A percentile compares a stretch with the other conserved stretches of the same genome.
Evolutionary conservation across 2,329 filamentous ascomycete genomes (phyloP).

Genomic region (Harringtonia lauricola): DNA sequence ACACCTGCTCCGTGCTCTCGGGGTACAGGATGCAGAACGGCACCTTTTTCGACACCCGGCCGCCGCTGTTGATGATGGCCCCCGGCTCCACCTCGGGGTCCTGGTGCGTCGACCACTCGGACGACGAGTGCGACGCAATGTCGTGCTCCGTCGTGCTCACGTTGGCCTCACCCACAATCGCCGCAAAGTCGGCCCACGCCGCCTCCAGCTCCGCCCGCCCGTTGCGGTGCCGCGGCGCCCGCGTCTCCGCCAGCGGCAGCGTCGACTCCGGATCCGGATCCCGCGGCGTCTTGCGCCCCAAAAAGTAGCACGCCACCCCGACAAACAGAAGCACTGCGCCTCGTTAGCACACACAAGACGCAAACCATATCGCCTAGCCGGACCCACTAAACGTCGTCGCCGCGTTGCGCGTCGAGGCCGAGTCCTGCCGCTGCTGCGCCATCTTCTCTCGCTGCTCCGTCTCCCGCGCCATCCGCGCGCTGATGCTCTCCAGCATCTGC

Average conservation of each 20-base stretch:
- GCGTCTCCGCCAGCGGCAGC: conserved; percentile 40
- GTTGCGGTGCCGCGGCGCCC: conserved; percentile 43
- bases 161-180: conserved; percentile 51
- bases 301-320: conserved; percentile 42
- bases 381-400: conserved; percentile 35
- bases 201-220: conserved; percentile 55
- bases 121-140: conserved; percentile 44
- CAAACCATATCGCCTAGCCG: background rate
- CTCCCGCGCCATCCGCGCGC: conserved; percentile 36
- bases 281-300: conserved; percentile 44
- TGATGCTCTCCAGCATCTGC: conserved; percentile 43
- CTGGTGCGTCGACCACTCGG: conserved; percentile 52
- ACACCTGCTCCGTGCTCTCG: conserved; percentile 67
- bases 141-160: conserved; percentile 49
- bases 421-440: conserved; percentile 26
- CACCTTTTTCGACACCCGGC: conserved; percentile 26
- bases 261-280: conserved; percentile 45
- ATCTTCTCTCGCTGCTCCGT: conserved; percentile 33
- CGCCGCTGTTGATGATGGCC: conserved; percentile 15
- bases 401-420: conserved; percentile 26
- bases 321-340: conserved; percentile 39
- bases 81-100: background rate
- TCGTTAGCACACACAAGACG: conserved; percentile 1
- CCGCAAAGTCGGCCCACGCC: conserved; percentile 58
- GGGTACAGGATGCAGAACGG: conserved; percentile 70